Conservation (phyloP, 768 basidiomycete genomes). For the Pleurotus sapidus region DNA sequence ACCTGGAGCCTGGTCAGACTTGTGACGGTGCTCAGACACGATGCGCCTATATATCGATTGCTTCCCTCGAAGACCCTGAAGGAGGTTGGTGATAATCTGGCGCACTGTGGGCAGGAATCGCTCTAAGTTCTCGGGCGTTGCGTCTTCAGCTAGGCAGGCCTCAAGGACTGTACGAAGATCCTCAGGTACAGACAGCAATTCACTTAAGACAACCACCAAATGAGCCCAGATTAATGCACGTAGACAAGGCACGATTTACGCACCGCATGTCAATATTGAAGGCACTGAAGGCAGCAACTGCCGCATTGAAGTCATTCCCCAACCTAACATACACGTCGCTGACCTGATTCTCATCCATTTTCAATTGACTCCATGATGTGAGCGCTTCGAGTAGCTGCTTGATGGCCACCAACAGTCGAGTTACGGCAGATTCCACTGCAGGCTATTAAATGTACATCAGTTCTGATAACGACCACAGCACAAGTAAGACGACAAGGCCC, state of each 20-base stretch:
- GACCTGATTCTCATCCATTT: constrained; percentile 75
- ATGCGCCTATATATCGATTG: constrained; percentile 85
- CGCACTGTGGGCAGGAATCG: constrained; percentile 89
- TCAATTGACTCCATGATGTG: constrained; percentile 76
- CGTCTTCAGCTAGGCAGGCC: constrained; percentile 88
- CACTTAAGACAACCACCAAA: constrained; percentile 41
- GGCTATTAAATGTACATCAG: constrained; percentile 38
- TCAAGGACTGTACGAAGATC: constrained; percentile 89
- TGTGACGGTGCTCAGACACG: constrained; percentile 58
- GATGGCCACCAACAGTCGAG: constrained; percentile 89
- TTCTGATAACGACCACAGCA: too few species aligned
- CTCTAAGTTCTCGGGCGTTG: constrained; percentile 80
- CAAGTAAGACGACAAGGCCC: background rate
- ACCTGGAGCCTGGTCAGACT: constrained; percentile 39
- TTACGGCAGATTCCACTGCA: constrained; percentile 88
- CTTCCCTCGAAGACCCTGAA: constrained; percentile 90
- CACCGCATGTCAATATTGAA: constrained; percentile 92
- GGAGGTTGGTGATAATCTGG: constrained; percentile 86
- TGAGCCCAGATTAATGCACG: background rate
- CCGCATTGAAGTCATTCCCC: constrained; percentile 96
- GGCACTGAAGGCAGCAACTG: constrained; percentile 81
- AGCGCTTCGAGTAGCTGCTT: constrained; percentile 91
- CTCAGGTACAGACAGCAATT: constrained; percentile 83
- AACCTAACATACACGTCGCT: constrained; percentile 96
- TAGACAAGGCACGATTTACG: constrained; percentile 29